Conservation (phyloP, 805 yeast species). For the Kregervanrija pseudodelftensis region DNA sequence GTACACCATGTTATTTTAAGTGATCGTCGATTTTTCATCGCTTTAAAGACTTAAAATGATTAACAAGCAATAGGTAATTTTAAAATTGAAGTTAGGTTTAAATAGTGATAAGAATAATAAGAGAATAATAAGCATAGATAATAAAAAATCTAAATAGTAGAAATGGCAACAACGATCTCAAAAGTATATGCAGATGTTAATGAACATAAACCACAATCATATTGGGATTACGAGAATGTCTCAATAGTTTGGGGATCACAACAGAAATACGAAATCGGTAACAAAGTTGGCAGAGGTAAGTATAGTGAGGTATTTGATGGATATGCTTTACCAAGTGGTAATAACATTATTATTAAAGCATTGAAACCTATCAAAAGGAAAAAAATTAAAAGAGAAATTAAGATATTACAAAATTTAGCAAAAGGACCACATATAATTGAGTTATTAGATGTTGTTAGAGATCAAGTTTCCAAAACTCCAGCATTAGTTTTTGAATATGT, state of each 20-base stretch:
- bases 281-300: conserved; percentile 87
- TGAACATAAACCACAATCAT: conserved; percentile 55
- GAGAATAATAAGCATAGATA: too few species aligned
- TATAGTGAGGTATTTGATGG: conserved; percentile 95
- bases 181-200: conserved; percentile 75
- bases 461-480: conserved; percentile 73
- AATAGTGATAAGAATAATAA: neutral
- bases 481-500: conserved; percentile 83
- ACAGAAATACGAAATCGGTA: conserved; percentile 54
- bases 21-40: neutral
- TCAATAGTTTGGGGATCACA: conserved; percentile 56
- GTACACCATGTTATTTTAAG: neutral
- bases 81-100: too few species aligned
- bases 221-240: conserved; percentile 81
- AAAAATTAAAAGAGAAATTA: conserved; percentile 85
- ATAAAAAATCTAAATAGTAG: too few species aligned
- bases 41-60: neutral
- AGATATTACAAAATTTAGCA: conserved; percentile 75
- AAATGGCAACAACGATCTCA: conserved; percentile 15
- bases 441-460: conserved; percentile 74
- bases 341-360: conserved; percentile 76
- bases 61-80: neutral
- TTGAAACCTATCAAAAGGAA: conserved; percentile 89
- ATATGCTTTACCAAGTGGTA: conserved; percentile 54
- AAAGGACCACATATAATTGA: conserved; percentile 80